Conservation (phyloP, 805 yeast species). For the Ogataea naganishii region DNA sequence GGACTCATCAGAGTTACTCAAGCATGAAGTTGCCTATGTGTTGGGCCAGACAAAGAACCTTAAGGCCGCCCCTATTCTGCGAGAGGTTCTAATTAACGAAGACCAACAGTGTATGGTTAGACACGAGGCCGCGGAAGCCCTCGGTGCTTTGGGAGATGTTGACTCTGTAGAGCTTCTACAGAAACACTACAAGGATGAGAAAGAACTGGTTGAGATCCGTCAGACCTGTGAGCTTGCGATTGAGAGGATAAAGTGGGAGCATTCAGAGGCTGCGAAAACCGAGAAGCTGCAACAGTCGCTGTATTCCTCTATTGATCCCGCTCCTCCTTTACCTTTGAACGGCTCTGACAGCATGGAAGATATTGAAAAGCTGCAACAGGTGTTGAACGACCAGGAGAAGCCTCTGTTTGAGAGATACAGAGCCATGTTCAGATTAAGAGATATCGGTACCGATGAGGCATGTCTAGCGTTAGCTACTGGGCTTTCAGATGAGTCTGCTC, state of each 20-base stretch:
- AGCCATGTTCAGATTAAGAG: constrained; percentile 97
- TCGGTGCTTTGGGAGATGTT: constrained; percentile 88
- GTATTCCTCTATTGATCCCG: constrained; percentile 91
- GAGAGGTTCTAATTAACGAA: constrained; percentile 56
- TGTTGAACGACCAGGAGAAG: constrained; percentile 66
- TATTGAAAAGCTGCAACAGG: constrained; percentile 53
- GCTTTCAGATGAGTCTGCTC: constrained; percentile 81
- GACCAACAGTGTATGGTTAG: constrained; percentile 92
- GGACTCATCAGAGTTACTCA: constrained; percentile 80
- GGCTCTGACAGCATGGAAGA: constrained; percentile 33
- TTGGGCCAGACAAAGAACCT: constrained; percentile 90
- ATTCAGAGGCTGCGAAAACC: constrained; percentile 51
- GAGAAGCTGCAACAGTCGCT: constrained; percentile 71
- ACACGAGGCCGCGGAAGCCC: constrained; percentile 98
- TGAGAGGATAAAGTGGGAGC: constrained; percentile 90
- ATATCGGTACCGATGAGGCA: constrained; percentile 89
- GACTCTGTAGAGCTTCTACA: constrained; percentile 61
- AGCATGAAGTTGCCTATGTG: constrained; percentile 97
- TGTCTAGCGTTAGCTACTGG: constrained; percentile 88
- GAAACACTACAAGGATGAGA: constrained; percentile 66
- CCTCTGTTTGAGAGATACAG: constrained; percentile 92
- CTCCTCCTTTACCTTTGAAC: constrained; percentile 84
- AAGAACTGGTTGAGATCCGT: constrained; percentile 64
- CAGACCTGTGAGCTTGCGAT: constrained; percentile 98
- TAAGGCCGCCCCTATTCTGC: constrained; percentile 66